Evolutionary conservation across 164 flowering plant genomes (phyloP).

Genomic region (Akebia trifoliata): DNA sequence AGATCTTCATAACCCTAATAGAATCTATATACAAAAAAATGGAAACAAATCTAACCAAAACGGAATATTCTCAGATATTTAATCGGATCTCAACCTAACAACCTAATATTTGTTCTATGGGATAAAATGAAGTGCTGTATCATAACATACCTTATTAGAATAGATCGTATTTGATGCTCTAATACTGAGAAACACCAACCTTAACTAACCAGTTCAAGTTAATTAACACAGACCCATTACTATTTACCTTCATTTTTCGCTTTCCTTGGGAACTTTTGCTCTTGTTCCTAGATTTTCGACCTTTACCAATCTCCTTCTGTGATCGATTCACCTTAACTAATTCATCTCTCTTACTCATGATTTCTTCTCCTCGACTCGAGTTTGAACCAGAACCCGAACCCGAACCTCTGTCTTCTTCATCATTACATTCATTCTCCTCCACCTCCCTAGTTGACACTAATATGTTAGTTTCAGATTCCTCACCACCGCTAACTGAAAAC

Average conservation of each 20-base stretch:
- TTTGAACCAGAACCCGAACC: constrained; percentile 19
- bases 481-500: constrained; percentile 51
- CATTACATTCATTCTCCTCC: constrained; percentile 14
- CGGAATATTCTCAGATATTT: too few species aligned
- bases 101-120: too few species aligned
- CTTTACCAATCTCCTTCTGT: constrained; percentile 20
- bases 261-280: constrained; percentile 45
- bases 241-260: constrained; percentile 52
- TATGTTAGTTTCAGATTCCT: constrained; percentile 41
- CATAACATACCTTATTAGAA: too few species aligned
- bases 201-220: not conserved
- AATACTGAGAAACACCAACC: not conserved
- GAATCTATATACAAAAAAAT: too few species aligned
- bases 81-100: too few species aligned
- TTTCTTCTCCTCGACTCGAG: constrained; percentile 34
- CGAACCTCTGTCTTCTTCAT: constrained; percentile 35
- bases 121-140: too few species aligned
- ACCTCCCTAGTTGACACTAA: constrained; percentile 6
- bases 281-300: constrained; percentile 26
- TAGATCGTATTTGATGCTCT: too few species aligned
- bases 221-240: not conserved
- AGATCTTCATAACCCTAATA: too few species aligned
- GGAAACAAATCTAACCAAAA: too few species aligned
- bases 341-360: constrained; percentile 37
- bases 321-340: constrained; percentile 10